Evolutionary conservation across 164 flowering plant species (phyloP).

Genomic region (Vitis amurensis): DNA sequence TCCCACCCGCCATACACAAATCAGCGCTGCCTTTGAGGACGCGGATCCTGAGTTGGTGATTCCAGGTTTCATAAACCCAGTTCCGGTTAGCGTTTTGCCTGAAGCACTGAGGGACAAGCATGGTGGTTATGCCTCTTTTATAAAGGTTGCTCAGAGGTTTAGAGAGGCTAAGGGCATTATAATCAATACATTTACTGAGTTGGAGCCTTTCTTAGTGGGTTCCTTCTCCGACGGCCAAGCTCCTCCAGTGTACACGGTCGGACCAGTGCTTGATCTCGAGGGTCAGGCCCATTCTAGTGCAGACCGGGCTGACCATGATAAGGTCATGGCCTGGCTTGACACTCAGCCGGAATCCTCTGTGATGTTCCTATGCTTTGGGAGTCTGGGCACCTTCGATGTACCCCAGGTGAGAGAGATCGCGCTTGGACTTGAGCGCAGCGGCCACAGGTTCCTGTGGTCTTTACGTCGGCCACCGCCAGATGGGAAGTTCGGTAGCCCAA

Average conservation of each 20-base stretch:
- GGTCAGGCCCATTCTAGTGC: constrained; percentile 13
- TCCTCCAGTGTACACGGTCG: constrained; percentile 26
- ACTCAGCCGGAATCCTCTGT: constrained; percentile 21
- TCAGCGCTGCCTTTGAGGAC: not conserved
- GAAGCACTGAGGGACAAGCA: not conserved
- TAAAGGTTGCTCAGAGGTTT: not conserved
- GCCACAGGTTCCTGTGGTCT: constrained; percentile 29
- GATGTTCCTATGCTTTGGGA: constrained; percentile 35
- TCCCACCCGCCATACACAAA: not conserved
- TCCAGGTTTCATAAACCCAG: constrained; percentile 12
- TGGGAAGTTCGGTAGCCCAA: not conserved
- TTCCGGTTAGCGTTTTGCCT: constrained; percentile 18
- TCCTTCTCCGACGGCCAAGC: not conserved
- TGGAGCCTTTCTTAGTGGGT: constrained; percentile 15
- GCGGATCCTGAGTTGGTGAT: constrained; percentile 19
- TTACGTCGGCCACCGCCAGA: constrained; percentile 15
- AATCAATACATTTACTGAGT: constrained; percentile 20
- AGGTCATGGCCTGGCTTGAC: constrained; percentile 29
- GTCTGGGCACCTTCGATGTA: constrained; percentile 24
- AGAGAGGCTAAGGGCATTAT: constrained; percentile 25
- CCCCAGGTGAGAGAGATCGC: constrained; percentile 31
- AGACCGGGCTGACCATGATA: not conserved
- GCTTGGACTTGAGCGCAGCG: constrained; percentile 19
- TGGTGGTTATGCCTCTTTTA: not conserved
- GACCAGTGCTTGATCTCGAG: constrained; percentile 22